Percentiles rank a stretch among this genome's conserved stretches.
Conservation (phyloP, 257 asterid genomes). For the Solanum clarkiae region DNA sequence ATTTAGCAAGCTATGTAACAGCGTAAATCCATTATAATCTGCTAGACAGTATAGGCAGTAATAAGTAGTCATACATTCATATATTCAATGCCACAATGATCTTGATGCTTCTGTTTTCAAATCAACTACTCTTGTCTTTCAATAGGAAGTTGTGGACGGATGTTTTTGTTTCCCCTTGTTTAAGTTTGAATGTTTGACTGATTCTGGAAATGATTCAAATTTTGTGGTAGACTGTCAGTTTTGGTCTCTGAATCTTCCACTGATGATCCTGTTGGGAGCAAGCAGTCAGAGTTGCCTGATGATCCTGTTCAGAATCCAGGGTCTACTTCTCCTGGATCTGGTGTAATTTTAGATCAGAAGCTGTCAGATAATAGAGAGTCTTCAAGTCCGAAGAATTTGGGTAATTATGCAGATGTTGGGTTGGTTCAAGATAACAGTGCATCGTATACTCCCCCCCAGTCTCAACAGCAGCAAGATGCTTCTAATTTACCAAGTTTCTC, state of each 20-base stretch:
- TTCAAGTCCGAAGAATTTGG: constrained; percentile 38
- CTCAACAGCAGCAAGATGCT: constrained; percentile 53
- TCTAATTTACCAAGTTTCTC: constrained; percentile 64
- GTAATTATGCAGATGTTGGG: constrained; percentile 51
- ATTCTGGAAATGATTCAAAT: constrained; percentile 8
- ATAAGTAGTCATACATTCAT: not conserved
- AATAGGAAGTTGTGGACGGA: not conserved
- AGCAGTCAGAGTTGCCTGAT: constrained; percentile 34
- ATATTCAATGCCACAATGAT: not conserved
- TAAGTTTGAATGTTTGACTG: not conserved
- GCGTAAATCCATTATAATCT: not conserved
- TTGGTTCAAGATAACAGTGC: constrained; percentile 46
- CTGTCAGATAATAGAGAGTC: constrained; percentile 36
- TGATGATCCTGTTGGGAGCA: constrained; percentile 38
- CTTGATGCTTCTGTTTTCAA: not conserved
- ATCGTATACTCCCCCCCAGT: constrained; percentile 44
- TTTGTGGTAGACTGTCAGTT: constrained; percentile 38
- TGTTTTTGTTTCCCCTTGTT: not conserved
- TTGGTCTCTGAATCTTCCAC: constrained; percentile 44
- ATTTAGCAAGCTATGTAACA: not conserved
- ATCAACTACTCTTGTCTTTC: not conserved
- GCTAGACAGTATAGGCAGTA: not conserved
- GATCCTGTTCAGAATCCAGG: constrained; percentile 48
- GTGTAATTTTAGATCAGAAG: constrained; percentile 30
- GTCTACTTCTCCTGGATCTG: constrained; percentile 60